phyloP scores from a whole-genome alignment of 441 rosid genomes.

The Rhodomyrtus psidioides region DNA sequence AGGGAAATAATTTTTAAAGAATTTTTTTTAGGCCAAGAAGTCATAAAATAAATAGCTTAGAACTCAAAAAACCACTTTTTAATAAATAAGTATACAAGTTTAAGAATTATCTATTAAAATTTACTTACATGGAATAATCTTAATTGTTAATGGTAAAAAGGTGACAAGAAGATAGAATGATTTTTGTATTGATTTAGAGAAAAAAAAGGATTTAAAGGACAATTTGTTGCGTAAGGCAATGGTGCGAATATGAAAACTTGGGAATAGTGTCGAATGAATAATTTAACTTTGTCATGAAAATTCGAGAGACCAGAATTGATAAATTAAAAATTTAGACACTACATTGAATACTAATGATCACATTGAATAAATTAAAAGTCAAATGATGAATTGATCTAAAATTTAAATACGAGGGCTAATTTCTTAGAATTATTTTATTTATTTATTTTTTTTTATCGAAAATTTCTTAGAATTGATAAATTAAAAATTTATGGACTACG shows the following conservation, averaged over 20 bases:
- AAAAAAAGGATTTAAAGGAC: neutral
- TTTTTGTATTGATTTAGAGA: neutral
- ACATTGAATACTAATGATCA: rapidly evolving
- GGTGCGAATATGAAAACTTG: neutral
- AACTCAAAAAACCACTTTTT: neutral
- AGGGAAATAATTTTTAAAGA: neutral
- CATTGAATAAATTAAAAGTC: rapidly evolving
- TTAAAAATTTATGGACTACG: no score
- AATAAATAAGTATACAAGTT: no score
- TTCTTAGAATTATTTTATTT: no score
- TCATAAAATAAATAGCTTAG: neutral
- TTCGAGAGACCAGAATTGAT: neutral
- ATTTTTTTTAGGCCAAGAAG: neutral
- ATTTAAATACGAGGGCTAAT: neutral
- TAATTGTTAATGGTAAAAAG: neutral
- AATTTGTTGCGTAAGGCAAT: neutral
- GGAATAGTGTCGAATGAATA: neutral
- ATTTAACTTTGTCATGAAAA: neutral
- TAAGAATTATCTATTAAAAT: neutral
- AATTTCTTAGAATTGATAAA: no score
- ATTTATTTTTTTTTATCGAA: no score
- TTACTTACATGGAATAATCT: neutral
- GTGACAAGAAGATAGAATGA: neutral
- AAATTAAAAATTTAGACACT: neutral
- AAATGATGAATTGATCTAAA: neutral